Conservation (phyloP, 2,329 filamentous ascomycete species). For the Xylariaceae sp. region DNA sequence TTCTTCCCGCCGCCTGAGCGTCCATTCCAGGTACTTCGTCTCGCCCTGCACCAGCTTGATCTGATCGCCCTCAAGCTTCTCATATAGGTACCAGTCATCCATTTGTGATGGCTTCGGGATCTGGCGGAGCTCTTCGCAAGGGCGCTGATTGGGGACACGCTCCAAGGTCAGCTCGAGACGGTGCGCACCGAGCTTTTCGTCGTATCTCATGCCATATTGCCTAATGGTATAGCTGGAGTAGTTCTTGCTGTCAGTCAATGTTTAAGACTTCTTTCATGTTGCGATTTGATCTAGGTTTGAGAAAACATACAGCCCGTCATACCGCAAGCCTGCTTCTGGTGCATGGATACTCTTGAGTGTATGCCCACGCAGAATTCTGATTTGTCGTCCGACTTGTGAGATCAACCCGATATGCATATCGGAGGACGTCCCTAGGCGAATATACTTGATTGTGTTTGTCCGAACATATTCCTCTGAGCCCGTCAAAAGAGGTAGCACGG, state of each 20-base stretch:
- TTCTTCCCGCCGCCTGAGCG: conserved; percentile 27
- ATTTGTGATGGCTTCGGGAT: conserved; percentile 51
- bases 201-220: conserved; percentile 43
- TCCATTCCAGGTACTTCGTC: conserved; percentile 39
- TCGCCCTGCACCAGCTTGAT: conserved; percentile 38
- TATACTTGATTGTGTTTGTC: conserved; percentile 38
- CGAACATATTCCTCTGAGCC: conserved; percentile 45
- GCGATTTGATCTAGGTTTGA: too few relatives aligned
- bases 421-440: conserved; percentile 38
- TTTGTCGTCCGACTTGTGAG: conserved; percentile 43
- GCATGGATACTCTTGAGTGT: conserved; percentile 48
- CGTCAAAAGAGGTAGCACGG: conserved; percentile 47
- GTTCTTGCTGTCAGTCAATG: not conserved
- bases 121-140: conserved; percentile 39
- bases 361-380: conserved; percentile 51
- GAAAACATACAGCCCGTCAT: conserved; percentile 52
- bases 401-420: conserved; percentile 49
- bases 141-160: conserved; percentile 37
- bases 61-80: conserved; percentile 42
- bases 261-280: too few relatives aligned
- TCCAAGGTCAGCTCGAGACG: conserved; percentile 45
- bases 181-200: conserved; percentile 38
- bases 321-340: conserved; percentile 50
- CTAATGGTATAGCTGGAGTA: conserved; percentile 44
- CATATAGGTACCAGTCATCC: conserved; percentile 53